Conservation (phyloP, 164 flowering plant genomes). For the Vitis riparia region DNA sequence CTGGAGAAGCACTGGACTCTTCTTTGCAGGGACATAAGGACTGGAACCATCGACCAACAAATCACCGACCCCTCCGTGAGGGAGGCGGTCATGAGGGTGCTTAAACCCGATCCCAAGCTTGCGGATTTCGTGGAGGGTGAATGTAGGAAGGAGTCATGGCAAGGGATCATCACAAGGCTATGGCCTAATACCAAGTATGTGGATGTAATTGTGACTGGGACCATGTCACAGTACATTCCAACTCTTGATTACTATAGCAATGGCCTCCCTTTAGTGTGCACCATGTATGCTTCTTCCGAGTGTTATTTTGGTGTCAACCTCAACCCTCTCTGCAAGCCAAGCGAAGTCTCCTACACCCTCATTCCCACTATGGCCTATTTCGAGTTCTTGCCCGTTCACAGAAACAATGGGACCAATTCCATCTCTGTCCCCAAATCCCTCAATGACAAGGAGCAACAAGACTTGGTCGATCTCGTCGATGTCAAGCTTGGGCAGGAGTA, state of each 20-base stretch:
- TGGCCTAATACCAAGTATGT: conserved; percentile 98
- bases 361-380: conserved; percentile 92
- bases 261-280: conserved; percentile 87
- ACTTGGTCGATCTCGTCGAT: conserved; percentile 77
- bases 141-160: conserved; percentile 71
- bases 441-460: conserved; percentile 66
- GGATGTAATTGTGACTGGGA: conserved; percentile 94
- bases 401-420: conserved; percentile 39
- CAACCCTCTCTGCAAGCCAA: conserved; percentile 78
- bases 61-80: conserved; percentile 71
- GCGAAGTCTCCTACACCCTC: conserved; percentile 87
- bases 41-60: conserved; percentile 51
- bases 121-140: conserved; percentile 75
- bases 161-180: conserved; percentile 83
- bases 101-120: conserved; percentile 69
- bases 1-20: conserved; percentile 75
- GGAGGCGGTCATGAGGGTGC: conserved; percentile 58
- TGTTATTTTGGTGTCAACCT: conserved; percentile 92
- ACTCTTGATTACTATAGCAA: conserved; percentile 87
- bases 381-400: conserved; percentile 81
- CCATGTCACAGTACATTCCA: conserved; percentile 97
- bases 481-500: conserved; percentile 92
- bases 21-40: conserved; percentile 65
- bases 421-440: conserved; percentile 54
- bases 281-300: conserved; percentile 97